Evolutionary conservation across 495 filamentous ascomycete genomes (phyloP).

Genomic region (Monascus purpureus): DNA sequence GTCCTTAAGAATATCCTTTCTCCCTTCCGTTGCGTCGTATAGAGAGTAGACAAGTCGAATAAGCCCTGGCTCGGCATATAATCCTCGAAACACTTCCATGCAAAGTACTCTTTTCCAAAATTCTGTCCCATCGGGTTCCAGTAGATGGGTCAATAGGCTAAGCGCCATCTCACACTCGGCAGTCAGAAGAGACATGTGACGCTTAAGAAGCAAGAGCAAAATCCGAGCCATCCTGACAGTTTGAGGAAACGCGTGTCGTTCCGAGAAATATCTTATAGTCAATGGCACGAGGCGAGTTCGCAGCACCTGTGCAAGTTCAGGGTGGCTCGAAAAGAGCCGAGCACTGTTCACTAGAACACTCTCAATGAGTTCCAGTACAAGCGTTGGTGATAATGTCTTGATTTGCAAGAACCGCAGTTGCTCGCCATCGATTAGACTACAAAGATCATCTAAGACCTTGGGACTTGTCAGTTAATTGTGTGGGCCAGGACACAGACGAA

Average conservation of each 20-base stretch:
- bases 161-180: constrained; percentile 77
- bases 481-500: no score
- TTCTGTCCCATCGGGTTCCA: constrained; percentile 67
- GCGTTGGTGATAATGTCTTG: constrained; percentile 59
- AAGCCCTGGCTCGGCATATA: constrained; percentile 66
- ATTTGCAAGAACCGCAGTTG: constrained; percentile 66
- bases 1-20: constrained; percentile 65
- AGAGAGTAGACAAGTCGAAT: constrained; percentile 67
- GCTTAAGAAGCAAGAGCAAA: constrained; percentile 60
- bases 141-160: constrained; percentile 68
- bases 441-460: constrained; percentile 77
- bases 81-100: constrained; percentile 77
- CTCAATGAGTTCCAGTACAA: constrained; percentile 84
- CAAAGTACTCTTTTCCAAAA: constrained; percentile 78
- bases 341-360: constrained; percentile 76
- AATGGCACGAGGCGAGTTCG: constrained; percentile 74
- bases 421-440: constrained; percentile 72
- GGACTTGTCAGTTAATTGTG: constrained; percentile 12
- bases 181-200: constrained; percentile 59
- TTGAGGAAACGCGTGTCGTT: constrained; percentile 64
- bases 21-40: constrained; percentile 60
- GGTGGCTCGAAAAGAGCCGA: constrained; percentile 59
- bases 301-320: constrained; percentile 68
- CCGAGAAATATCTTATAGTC: constrained; percentile 61
- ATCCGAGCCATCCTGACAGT: constrained; percentile 73